Evolutionary conservation across 2,329 filamentous ascomycete species (phyloP), one percentile per base, ranked within the genome.

Genomic region (Cladosporium sp.): DNA sequence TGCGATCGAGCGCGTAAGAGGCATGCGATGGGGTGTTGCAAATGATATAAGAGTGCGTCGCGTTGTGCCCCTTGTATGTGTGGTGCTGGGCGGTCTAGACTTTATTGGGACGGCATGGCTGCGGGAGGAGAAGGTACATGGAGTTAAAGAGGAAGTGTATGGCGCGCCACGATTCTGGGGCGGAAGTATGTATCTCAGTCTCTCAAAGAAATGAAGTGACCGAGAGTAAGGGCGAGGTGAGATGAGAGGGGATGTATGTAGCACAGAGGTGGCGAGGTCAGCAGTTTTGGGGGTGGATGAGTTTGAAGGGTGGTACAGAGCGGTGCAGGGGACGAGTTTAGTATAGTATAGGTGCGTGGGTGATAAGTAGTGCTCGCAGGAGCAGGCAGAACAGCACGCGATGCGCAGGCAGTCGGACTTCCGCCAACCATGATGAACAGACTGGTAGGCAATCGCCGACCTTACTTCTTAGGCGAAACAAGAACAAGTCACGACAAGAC

Each of bases 11-110:
- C 44, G 44, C 37, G 44, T 24, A 41, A 32, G 44, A 48, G 44
- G 44, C 36, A 41, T 7, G 22, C 18, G 29, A 24, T n/a, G n/a
- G n/a, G 34, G 44, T 48, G 44, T 48, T 40, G 44, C 27, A 30
- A 41, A 32, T 32, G 44, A 40, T 30, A 20, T 30, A 32, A 48
- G 24, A 48, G 7, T 40, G 44, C 37, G 44, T 48, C 34, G 38
- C 22, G 27, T 27, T 24, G 37, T 32, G 37, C 34, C 18, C 20
- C 37, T 30, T 17, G 44, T 32, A 36, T 15, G 22, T 13, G n/a
- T n/a, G n/a, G n/a, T n/a, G n/a, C n/a, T n/a, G 17, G 37, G 44
- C 17, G 44, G 44, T 48, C 37, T 48, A 41, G 44, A 22, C 44
- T 40, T 48, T 32, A 48, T 22, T 30, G 37, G 44, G n/a, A 12